Base-by-base conservation (phyloP, 1,284 basidiomycete species). In the Xerocomus cyaneibrunnescens region DNA sequence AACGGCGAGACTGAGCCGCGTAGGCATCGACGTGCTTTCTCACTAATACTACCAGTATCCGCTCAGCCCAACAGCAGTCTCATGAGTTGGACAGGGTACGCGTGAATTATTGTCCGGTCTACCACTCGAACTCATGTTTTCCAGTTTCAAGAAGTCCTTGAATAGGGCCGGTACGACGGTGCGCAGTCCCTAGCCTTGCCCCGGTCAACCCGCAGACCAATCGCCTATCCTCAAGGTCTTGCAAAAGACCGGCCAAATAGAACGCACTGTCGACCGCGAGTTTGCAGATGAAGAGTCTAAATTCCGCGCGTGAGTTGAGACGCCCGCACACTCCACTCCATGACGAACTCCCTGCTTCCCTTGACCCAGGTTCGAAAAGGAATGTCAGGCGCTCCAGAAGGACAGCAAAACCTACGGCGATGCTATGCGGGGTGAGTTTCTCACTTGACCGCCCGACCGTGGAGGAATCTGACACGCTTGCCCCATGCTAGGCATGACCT, bases 161-260 rank as follows among this genome's bases (percentile, higher is more conserved):
- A 94, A 93, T 72, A 83, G 94, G 56, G 92, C 93, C 45, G 93
- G 93, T 47, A 98, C 95, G 22, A 93, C 93, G 62, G 77, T 87
- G 61, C 68, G 76, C 69, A 56, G 55, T 54, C 54, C 50, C 45
- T 53, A 27, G 32, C 48, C 48, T 31, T 45, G 13, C 30, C 31
- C 37, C 9, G 8, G 36, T 19, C 32, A 36, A 10, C 34, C 36
- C n/a, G 22, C 45, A 48, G 45, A 50, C 52, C 45, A 39, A 50
- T 12, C 7, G 19, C 46, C 27, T 43, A 23, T 21, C 19, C 19
- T 8, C 51, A 57, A 91, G 89, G 81, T 96, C 65, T 82, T 95
- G 72, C 93, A 96, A 78, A 96, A 96, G 84, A 98, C 95, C 1
- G 95, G 95, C 54, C 94, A 98, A 73, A 91, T 99, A 52, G 96